Conservation (phyloP, 495 filamentous ascomycete species). For the Penicillium malachiteum region DNA sequence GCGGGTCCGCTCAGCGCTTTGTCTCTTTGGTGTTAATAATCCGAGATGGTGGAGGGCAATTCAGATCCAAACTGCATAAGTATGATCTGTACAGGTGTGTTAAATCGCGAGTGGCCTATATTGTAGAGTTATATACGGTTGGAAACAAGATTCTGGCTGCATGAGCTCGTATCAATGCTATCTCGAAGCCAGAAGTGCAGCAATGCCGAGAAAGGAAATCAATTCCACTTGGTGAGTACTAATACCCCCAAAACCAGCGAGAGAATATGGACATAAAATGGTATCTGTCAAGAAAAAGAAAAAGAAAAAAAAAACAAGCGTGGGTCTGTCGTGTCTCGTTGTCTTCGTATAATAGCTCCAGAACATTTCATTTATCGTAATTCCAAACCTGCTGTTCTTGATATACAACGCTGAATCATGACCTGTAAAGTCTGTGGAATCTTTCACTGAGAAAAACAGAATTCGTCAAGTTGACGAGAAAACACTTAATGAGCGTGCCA, state of each 20-base stretch:
- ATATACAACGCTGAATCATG: background rate
- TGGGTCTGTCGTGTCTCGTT: conserved; percentile 15
- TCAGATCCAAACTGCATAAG: background rate
- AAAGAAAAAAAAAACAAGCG: conserved; percentile 1
- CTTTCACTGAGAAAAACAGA: background rate
- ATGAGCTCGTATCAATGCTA: background rate
- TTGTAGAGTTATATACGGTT: background rate
- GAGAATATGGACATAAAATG: background rate
- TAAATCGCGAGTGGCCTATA: background rate
- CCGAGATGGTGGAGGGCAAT: conserved; percentile 2
- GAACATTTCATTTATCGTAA: background rate
- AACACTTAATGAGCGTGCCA: background rate
- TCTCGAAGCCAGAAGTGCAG: background rate
- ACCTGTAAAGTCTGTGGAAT: background rate
- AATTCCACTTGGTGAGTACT: background rate
- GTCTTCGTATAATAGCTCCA: conserved; percentile 7
- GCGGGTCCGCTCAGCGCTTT: conserved; percentile 2
- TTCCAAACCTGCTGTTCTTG: background rate
- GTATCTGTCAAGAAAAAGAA: conserved; percentile 5
- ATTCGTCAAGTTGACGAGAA: background rate
- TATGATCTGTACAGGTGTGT: background rate
- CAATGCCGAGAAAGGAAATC: background rate
- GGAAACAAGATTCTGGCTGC: background rate
- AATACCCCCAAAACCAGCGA: background rate
- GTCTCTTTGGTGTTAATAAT: background rate